phyloP scores from a whole-genome alignment of 1,284 basidiomycete species.

The Leccinum pseudoinsigne region DNA sequence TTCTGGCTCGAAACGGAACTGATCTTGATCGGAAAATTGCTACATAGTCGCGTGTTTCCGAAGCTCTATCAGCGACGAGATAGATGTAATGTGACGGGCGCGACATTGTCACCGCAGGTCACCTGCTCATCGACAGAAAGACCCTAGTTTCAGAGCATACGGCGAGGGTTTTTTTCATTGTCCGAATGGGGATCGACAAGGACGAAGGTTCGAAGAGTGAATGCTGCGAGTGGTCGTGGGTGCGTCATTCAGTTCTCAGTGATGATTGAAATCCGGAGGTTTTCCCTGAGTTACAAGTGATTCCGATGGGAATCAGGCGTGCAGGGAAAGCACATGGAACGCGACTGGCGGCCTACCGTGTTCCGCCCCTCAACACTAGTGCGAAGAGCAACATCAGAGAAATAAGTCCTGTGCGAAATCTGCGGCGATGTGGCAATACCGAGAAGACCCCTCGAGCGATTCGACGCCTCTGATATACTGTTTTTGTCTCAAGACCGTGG shows the following conservation, averaged over 20 bases:
- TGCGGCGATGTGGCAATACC: constrained; percentile 4
- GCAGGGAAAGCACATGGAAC: constrained; percentile 5
- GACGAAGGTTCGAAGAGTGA: constrained; percentile 4
- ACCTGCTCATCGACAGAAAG: not conserved
- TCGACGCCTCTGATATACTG: not conserved
- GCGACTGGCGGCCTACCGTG: not conserved
- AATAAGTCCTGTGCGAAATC: not conserved
- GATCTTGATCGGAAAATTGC: constrained; percentile 9
- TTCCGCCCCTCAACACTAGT: not conserved
- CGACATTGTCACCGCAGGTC: constrained; percentile 1
- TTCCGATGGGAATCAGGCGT: constrained; percentile 8
- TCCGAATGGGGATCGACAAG: constrained; percentile 9
- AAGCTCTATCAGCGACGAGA: constrained; percentile 10
- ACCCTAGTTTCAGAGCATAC: constrained; percentile 13
- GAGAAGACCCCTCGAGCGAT: constrained; percentile 6
- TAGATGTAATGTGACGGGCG: not conserved
- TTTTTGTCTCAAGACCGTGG: constrained; percentile 1
- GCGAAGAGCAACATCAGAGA: not conserved
- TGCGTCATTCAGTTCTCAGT: constrained; percentile 1
- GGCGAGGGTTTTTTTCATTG: not conserved
- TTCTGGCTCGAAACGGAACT: not conserved
- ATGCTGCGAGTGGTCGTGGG: constrained; percentile 3
- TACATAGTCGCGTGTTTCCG: constrained; percentile 3
- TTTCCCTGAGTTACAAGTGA: constrained; percentile 4
- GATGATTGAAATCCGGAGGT: not conserved